Evolutionary conservation across 345 rosid genomes (phyloP).

Genomic region (Populus simonii): DNA sequence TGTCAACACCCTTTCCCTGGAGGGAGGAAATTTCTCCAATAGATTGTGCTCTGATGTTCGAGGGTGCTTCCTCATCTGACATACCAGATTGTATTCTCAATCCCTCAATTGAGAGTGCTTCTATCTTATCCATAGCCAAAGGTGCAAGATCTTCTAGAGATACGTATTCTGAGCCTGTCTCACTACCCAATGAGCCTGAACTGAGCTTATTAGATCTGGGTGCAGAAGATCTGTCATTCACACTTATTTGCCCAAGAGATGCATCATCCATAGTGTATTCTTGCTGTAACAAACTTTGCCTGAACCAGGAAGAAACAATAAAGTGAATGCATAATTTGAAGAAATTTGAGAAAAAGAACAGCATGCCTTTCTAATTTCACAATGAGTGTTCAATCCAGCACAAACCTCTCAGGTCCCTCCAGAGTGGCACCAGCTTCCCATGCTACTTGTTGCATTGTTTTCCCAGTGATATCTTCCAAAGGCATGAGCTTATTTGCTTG

Average conservation of each 20-base stretch:
- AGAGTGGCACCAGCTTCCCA: slow-evolving; percentile 64
- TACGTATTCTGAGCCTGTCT: slow-evolving; percentile 61
- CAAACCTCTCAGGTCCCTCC: slow-evolving; percentile 63
- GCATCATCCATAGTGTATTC: slow-evolving; percentile 37
- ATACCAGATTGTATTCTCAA: slow-evolving; percentile 88
- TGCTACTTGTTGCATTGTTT: slow-evolving; percentile 76
- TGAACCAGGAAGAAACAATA: slow-evolving; percentile 29
- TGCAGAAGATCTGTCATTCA: slow-evolving; percentile 37
- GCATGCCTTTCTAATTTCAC: not conserved
- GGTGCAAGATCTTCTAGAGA: slow-evolving; percentile 97
- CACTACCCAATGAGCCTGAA: slow-evolving; percentile 38
- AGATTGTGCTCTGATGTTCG: slow-evolving; percentile 64
- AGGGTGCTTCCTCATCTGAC: slow-evolving; percentile 68
- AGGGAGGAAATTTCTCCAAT: slow-evolving; percentile 71
- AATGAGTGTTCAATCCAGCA: not conserved
- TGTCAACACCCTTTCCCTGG: slow-evolving; percentile 57
- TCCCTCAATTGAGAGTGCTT: slow-evolving; percentile 94
- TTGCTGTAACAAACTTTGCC: slow-evolving; percentile 44
- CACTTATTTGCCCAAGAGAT: slow-evolving; percentile 30
- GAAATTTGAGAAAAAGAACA: slow-evolving; percentile 4
- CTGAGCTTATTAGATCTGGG: slow-evolving; percentile 34
- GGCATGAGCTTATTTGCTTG: slow-evolving; percentile 94
- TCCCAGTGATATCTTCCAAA: slow-evolving; percentile 86
- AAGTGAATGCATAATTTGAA: slow-evolving; percentile 12
- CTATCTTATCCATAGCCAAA: slow-evolving; percentile 94